Evolutionary conservation across 179 eudicot species (phyloP), one percentile per base, ranked within the genome.

Genomic region (Gypsophila paniculata): DNA sequence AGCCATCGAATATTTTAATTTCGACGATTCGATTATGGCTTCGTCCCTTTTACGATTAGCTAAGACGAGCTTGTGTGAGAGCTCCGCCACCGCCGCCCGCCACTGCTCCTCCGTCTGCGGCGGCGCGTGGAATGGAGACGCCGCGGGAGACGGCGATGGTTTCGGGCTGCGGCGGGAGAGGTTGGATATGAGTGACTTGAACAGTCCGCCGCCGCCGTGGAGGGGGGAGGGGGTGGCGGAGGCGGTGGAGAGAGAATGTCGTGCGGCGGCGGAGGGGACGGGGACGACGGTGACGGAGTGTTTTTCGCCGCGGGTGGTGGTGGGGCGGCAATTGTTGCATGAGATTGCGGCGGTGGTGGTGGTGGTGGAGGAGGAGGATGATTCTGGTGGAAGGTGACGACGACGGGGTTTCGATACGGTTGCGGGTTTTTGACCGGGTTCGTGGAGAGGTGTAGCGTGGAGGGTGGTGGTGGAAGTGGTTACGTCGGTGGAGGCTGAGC

Each of bases 321-420:
- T 85, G 1, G 99, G 99, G 15, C 96, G 85, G 76, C 99, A 94
- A 74, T 87, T 87, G 85, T 85, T 83, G 87, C 93, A 94, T n/a
- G 87, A 86, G 14, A 93, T 86, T 5, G 80, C 77, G 2, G 76
- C 6, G 59, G n/a, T 13, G 17, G 6, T 14, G 34, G 49, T 61
- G 71, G 64, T 73, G 72, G 25, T 61, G 14, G 66, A 17, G 5
- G 66, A 62, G 23, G 66, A 60, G 66, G 44, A 62, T 36, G 15
- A 23, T 68, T 70, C 14, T 42, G 72, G 17, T 55, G 49, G 32
- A 11, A 9, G 58, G 17, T n/a, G 19, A 4, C 21, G 34, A 36
- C 65, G 71, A 53, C 76, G 72, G 25, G 17, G 12, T 60, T 71
- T 67, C 8, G 51, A 39, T 22, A 4, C 34, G 51, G 1, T 51